These are phyloP conservation scores for Cyamopsis tetragonoloba DNA, from an alignment of 306 rosid genomes.

Conservation along the genomic window DNA sequence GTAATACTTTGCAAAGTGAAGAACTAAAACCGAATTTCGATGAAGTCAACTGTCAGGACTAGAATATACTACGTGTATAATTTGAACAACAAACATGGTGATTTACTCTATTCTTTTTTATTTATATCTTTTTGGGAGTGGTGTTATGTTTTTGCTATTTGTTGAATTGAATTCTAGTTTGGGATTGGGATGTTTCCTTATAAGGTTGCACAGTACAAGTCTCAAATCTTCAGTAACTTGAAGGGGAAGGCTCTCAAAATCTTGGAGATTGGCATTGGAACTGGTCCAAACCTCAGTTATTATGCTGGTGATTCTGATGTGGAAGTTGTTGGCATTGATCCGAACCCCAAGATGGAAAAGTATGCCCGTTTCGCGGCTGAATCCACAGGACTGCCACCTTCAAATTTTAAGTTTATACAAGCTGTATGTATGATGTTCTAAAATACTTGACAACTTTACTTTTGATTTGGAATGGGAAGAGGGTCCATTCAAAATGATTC, in stretches of 20 bases:
- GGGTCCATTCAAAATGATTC: no score
- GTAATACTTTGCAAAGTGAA: no score
- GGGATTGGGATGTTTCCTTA: constrained; percentile 3
- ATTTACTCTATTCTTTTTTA: no score
- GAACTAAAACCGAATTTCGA: no score
- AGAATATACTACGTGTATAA: no score
- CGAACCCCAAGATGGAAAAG: constrained; percentile 74
- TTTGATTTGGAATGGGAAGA: not conserved
- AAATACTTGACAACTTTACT: not conserved
- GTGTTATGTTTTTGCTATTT: not conserved
- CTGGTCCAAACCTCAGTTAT: constrained; percentile 76
- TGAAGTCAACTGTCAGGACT: no score
- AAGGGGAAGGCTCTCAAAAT: constrained; percentile 65
- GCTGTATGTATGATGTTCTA: constrained; percentile 46
- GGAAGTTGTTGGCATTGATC: constrained; percentile 74
- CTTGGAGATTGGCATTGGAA: constrained; percentile 84
- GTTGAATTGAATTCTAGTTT: not conserved
- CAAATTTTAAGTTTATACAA: constrained; percentile 69
- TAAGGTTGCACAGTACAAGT: constrained; percentile 78
- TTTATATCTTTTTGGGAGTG: not conserved
- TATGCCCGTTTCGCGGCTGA: constrained; percentile 64
- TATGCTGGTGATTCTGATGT: constrained; percentile 49
- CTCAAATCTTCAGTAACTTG: constrained; percentile 50
- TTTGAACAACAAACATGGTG: no score
- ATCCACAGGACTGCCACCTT: constrained; percentile 55